phyloP scores from a whole-genome alignment of 2,329 filamentous ascomycete genomes.

The Botrytis aclada region DNA sequence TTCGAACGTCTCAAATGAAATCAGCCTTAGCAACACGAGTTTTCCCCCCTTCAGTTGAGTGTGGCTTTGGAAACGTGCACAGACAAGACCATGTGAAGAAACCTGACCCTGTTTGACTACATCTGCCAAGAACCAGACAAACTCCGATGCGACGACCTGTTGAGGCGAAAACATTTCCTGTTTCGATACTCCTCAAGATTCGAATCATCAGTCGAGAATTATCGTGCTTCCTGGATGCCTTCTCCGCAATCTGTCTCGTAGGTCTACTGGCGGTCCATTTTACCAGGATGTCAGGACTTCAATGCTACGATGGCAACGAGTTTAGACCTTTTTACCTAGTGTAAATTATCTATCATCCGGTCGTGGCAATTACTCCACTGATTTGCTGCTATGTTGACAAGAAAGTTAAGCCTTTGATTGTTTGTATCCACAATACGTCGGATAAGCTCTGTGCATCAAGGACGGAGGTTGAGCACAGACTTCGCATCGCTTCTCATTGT shows the following conservation, averaged over 20 bases:
- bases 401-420: background rate
- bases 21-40: background rate
- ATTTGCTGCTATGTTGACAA: background rate
- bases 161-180: conserved; percentile 12
- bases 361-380: background rate
- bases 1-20: conserved; percentile 1
- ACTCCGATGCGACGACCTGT: conserved; percentile 10
- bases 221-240: background rate
- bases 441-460: conserved; percentile 1
- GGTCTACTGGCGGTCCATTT: background rate
- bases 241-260: conserved; percentile 14
- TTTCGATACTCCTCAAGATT: conserved; percentile 4
- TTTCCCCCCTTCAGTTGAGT: background rate
- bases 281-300: background rate
- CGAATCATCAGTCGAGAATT: background rate
- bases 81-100: conserved; percentile 10
- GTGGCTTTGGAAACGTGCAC: conserved; percentile 20
- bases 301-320: background rate
- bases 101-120: conserved; percentile 18
- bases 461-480: conserved; percentile 4
- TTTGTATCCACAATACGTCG: conserved; percentile 11
- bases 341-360: background rate
- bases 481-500: conserved; percentile 1
- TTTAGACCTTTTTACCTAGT: too few relatives aligned
- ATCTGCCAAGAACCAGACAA: conserved; percentile 8